phyloP scores from a whole-genome alignment of 305 asterid species.

The Fraxinus latifolia region DNA sequence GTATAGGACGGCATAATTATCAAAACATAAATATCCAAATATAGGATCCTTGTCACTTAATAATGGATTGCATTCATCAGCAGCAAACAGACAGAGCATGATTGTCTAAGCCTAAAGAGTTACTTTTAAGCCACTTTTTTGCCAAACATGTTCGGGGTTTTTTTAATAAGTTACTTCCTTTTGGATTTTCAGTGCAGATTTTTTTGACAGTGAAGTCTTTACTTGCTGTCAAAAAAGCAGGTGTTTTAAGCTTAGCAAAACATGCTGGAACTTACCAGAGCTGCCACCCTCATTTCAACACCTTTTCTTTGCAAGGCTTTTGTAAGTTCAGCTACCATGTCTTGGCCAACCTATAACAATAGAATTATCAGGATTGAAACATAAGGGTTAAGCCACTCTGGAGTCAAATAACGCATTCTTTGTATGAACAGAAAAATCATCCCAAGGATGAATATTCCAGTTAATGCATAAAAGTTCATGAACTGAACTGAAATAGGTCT shows the following conservation, averaged over 20 bases:
- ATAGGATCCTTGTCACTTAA: background rate
- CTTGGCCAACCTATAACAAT: constrained; percentile 68
- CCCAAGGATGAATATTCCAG: background rate
- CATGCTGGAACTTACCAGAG: constrained; percentile 51
- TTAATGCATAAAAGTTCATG: background rate
- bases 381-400: background rate
- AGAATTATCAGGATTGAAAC: constrained; percentile 13
- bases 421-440: background rate
- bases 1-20: background rate
- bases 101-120: background rate
- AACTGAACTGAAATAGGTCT: background rate
- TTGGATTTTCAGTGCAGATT: background rate
- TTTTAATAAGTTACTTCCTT: background rate
- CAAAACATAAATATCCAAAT: background rate
- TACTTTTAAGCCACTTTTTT: background rate
- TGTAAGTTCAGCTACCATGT: constrained; percentile 70
- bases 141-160: background rate
- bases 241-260: background rate
- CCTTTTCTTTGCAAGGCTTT: constrained; percentile 78
- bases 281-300: constrained; percentile 76
- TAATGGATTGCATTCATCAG: background rate
- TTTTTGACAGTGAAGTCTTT: background rate
- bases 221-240: background rate
- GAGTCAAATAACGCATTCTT: background rate
- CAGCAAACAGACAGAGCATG: background rate